Evolutionary conservation across 805 yeast genomes (phyloP).

Genomic region (Lachancea mirantina): DNA sequence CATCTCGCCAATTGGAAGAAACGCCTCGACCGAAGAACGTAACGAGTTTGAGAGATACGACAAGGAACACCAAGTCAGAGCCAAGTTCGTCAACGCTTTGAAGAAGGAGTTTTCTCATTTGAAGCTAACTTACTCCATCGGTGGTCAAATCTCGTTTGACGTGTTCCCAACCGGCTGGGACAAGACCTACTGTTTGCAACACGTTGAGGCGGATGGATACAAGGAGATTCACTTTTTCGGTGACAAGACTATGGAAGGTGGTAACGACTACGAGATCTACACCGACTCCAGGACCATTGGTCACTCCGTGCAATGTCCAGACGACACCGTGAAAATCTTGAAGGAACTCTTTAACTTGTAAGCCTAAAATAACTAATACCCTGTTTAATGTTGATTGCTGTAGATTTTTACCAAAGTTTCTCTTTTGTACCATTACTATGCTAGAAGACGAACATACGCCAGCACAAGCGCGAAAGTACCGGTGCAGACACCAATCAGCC

Average conservation of each 20-base stretch:
- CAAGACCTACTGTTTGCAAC: conserved; percentile 95
- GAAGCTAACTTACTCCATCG: conserved; percentile 91
- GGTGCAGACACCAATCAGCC: conserved; percentile 97
- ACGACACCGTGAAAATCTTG: conserved; percentile 78
- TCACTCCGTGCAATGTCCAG: conserved; percentile 85
- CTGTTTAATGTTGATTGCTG: too few relatives aligned
- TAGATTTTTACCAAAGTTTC: too few relatives aligned
- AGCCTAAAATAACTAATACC: conserved; percentile 6
- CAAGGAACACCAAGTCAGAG: conserved; percentile 72
- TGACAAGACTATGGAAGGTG: conserved; percentile 95
- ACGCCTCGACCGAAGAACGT: conserved; percentile 91
- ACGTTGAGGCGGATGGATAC: conserved; percentile 80
- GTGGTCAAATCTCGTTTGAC: conserved; percentile 98
- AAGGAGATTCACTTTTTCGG: conserved; percentile 94
- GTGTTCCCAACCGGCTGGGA: conserved; percentile 99
- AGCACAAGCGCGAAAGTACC: conserved; percentile 94
- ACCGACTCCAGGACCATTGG: conserved; percentile 89
- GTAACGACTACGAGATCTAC: conserved; percentile 97
- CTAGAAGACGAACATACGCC: conserved; percentile 80
- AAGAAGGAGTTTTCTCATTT: conserved; percentile 75
- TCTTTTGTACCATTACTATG: conserved; percentile 30
- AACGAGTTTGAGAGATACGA: conserved; percentile 86
- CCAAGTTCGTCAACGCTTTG: conserved; percentile 75
- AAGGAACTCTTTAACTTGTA: conserved; percentile 60
- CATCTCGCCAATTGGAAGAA: conserved; percentile 97